Base-by-base conservation (phyloP, 1,284 basidiomycete genomes). In the Heterobasidion occidentale region DNA sequence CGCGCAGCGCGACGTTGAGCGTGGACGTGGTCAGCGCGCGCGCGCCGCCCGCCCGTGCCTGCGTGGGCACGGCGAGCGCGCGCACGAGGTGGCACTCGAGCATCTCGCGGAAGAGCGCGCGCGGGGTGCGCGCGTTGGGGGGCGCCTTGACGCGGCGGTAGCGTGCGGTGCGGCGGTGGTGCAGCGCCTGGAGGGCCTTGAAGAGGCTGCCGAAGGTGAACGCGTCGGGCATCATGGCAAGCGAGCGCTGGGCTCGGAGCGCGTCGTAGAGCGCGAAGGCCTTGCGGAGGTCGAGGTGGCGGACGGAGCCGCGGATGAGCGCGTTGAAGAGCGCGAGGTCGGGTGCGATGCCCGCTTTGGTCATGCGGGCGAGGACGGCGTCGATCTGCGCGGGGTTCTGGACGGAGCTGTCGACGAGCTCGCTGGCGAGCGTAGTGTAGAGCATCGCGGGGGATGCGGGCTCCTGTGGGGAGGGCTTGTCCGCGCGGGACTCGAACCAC, bases 41-140 rank as follows among this genome's bases (percentile, higher is more conserved):
- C 2, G 70, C 68, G 2, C 58, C 60, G 3, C 51, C 54, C 7
- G 58, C 27, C 0, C 27, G 27, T 5, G 27, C 27, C 27, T 27
- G 27, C 27, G 27, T 27, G 58, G 7, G 57, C 58, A 9, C 50
- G 57, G 34, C 56, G 61, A 6, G 56, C 33, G 5, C 58, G 65
- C 46, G 62, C 65, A 46, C 68, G 64, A 36, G 67, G 51, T 73
- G 71, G 56, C 65, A 68, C 44, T 59, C 54, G 51, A 78, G 65
- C 74, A 83, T 75, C 38, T 81, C 74, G 17, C 66, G 68, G 64
- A 74, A 80, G n/a, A 83, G 67, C n/a, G 62, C 60, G 20, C 79
- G 74, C 5, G 76, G 71, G 9, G 66, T 58, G 1, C 74, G 61
- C 17, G 67, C 63, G 45, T 70, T 64, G 19, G 57, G 55, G 4